Evolutionary conservation across 352 stramenopile species (phyloP).

Genomic region (Globisporangium solare): DNA sequence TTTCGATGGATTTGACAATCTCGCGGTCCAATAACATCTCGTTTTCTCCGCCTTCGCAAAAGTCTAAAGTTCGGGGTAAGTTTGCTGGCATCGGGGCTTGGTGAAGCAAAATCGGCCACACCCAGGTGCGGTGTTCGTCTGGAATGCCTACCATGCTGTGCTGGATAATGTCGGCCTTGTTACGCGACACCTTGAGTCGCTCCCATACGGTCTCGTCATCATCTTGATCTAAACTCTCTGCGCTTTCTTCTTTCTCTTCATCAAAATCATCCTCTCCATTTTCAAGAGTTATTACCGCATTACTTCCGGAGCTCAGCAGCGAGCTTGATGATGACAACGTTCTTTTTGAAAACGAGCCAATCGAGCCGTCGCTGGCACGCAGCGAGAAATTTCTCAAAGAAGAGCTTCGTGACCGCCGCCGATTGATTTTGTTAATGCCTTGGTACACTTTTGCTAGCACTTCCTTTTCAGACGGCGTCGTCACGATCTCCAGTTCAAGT

Average conservation of each 20-base stretch:
- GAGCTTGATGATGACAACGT: constrained; percentile 57
- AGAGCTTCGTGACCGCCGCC: constrained; percentile 56
- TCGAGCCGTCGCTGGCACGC: constrained; percentile 27
- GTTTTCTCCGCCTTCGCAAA: constrained; percentile 25
- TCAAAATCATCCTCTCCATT: constrained; percentile 17
- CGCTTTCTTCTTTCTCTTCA: constrained; percentile 13
- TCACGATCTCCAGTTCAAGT: constrained; percentile 56
- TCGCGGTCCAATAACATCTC: constrained; percentile 55
- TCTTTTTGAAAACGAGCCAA: constrained; percentile 31
- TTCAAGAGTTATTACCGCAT: constrained; percentile 17
- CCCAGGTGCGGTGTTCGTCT: constrained; percentile 60
- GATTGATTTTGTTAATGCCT: constrained; percentile 72
- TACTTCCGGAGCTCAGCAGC: constrained; percentile 41
- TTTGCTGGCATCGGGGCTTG: constrained; percentile 33
- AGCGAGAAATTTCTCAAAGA: constrained; percentile 51
- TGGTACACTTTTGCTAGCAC: constrained; percentile 65
- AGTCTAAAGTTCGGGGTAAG: constrained; percentile 23
- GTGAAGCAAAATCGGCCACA: constrained; percentile 65
- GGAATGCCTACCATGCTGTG: constrained; percentile 55
- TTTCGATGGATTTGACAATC: constrained; percentile 76
- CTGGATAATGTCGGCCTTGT: constrained; percentile 25
- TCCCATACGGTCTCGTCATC: constrained; percentile 43
- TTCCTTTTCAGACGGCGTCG: constrained; percentile 64
- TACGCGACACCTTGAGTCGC: constrained; percentile 26
- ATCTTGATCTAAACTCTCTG: not conserved